Percentiles rank a stretch among this genome's conserved stretches.
Conservation (phyloP, 352 stramenopile genomes). For the Globisporangium takayamanum region DNA sequence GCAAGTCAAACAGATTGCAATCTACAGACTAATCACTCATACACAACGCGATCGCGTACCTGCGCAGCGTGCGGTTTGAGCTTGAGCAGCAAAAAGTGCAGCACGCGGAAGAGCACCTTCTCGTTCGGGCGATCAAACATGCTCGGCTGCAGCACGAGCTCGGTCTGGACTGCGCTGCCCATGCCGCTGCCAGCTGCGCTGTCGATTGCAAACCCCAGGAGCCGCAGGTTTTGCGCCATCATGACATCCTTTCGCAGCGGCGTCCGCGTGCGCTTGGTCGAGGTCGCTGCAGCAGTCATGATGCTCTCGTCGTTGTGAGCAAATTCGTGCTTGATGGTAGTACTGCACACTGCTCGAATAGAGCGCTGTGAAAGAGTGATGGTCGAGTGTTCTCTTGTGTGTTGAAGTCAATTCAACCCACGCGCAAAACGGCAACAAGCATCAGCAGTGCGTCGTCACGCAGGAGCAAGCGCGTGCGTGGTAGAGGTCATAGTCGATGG, state of each 20-base stretch:
- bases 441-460: too few relatives aligned
- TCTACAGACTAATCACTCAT: background rate
- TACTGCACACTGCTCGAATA: too few relatives aligned
- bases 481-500: too few relatives aligned
- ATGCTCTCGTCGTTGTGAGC: too few relatives aligned
- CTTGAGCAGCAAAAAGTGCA: constrained; percentile 42
- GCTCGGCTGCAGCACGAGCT: constrained; percentile 18
- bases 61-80: constrained; percentile 15
- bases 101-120: constrained; percentile 37
- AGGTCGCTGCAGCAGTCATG: too few relatives aligned
- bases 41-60: constrained; percentile 4
- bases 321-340: too few relatives aligned
- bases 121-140: constrained; percentile 56
- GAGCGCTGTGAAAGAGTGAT: too few relatives aligned
- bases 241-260: constrained; percentile 28
- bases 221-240: constrained; percentile 40
- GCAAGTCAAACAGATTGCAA: background rate
- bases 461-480: too few relatives aligned
- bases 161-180: background rate
- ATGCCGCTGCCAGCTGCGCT: background rate
- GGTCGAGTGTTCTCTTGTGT: too few relatives aligned
- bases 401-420: too few relatives aligned
- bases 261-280: too few relatives aligned
- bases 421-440: too few relatives aligned
- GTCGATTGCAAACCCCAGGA: constrained; percentile 25